Percentiles rank a stretch among this genome's conserved stretches.
These are phyloP conservation scores for Kwoniella sp. DNA, from an alignment of 768 basidiomycete genomes.

Conservation along the genomic window DNA sequence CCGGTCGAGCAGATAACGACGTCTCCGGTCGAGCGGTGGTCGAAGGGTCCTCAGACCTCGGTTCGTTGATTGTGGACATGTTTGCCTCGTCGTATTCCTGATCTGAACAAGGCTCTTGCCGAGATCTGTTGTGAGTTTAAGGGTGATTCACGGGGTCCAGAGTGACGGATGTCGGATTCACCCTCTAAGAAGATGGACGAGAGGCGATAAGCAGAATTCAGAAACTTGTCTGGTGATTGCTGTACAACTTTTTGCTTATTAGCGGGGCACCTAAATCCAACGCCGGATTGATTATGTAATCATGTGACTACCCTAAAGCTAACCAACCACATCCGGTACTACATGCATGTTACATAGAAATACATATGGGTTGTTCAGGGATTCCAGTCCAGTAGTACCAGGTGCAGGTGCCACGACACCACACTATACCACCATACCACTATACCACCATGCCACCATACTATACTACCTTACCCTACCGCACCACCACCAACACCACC, in stretches of 20 bases:
- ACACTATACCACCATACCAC: constrained; percentile 3
- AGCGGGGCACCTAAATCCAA: not conserved
- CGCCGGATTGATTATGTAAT: constrained; percentile 10
- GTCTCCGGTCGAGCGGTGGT: constrained; percentile 39
- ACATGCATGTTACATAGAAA: too few species aligned
- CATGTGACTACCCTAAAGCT: not conserved
- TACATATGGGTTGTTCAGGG: too few species aligned
- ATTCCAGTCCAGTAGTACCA: too few species aligned
- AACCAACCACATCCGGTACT: constrained; percentile 10
- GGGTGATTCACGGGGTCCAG: too few species aligned
- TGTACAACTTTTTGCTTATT: constrained; percentile 4
- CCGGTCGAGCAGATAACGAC: constrained; percentile 22
- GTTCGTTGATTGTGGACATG: constrained; percentile 9
- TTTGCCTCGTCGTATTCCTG: not conserved
- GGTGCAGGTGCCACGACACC: constrained; percentile 17
- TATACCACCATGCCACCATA: constrained; percentile 1
- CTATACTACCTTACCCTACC: constrained; percentile 11
- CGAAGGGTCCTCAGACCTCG: constrained; percentile 20
- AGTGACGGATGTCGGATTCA: too few species aligned
- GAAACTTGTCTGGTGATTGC: not conserved
- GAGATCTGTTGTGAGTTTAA: too few species aligned
- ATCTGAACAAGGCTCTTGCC: too few species aligned
- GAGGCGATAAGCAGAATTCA: not conserved
- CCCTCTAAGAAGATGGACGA: not conserved
- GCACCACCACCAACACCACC: not conserved